Evolutionary conservation across 768 basidiomycete species (phyloP).

Genomic region (Termitomyces sp.): DNA sequence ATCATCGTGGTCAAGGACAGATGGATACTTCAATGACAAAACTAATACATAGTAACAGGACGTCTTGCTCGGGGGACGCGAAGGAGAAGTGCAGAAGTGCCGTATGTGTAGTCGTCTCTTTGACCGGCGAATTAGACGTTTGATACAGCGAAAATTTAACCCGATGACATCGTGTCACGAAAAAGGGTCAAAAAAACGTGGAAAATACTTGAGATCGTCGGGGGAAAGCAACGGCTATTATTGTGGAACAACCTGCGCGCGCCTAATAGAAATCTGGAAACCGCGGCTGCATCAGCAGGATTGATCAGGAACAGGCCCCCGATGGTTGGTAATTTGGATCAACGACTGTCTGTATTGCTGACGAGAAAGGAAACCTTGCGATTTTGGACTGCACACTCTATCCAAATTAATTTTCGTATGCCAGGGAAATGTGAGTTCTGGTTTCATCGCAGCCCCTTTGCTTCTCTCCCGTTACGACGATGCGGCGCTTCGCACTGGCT

Average conservation of each 20-base stretch:
- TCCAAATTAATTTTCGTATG: constrained; percentile 18
- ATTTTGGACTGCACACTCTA: constrained; percentile 11
- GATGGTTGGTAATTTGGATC: background rate
- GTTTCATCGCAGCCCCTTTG: constrained; percentile 4
- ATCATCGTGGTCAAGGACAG: background rate
- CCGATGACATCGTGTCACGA: constrained; percentile 8
- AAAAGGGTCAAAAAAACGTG: constrained; percentile 1
- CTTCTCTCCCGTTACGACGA: constrained; percentile 13
- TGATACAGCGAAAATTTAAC: constrained; percentile 7
- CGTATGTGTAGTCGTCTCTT: background rate
- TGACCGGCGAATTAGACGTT: constrained; percentile 1
- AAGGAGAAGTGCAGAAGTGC: background rate
- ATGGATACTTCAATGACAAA: background rate
- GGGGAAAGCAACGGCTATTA: constrained; percentile 5
- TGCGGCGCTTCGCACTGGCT: constrained; percentile 18
- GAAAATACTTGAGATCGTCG: constrained; percentile 1
- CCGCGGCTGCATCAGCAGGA: constrained; percentile 7
- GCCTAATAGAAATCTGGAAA: constrained; percentile 9
- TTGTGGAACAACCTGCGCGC: constrained; percentile 4
- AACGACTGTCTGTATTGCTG: constrained; percentile 5
- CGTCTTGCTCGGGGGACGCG: background rate
- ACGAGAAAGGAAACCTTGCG: constrained; percentile 12
- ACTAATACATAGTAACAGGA: background rate
- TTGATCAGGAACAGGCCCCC: constrained; percentile 11
- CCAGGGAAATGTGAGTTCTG: constrained; percentile 12